phyloP scores from a whole-genome alignment of 345 rosid genomes.

The Carallia brachiata region DNA sequence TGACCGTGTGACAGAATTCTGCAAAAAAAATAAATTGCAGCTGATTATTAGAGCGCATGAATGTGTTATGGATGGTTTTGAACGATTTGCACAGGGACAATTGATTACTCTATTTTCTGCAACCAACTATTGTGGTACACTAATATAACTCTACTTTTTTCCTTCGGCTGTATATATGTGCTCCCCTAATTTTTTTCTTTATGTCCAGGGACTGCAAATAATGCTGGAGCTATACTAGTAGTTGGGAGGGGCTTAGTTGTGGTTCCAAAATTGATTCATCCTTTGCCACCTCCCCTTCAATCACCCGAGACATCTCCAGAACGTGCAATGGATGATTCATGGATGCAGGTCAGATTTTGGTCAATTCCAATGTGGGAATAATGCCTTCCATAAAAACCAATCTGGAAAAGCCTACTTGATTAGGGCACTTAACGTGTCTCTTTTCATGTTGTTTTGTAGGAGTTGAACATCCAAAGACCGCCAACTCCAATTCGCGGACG shows the following conservation, averaged over 20 bases:
- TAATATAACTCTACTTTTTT: conserved; percentile 1
- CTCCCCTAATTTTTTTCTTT: conserved; percentile 19
- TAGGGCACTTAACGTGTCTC: neutral
- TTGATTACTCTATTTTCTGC: conserved; percentile 95
- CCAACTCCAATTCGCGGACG: conserved; percentile 99
- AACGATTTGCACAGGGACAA: conserved; percentile 98
- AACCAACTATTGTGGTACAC: conserved; percentile 94
- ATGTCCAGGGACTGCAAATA: conserved; percentile 86
- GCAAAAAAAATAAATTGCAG: conserved; percentile 90
- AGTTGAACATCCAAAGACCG: conserved; percentile 97
- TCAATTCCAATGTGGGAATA: neutral
- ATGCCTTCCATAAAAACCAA: neutral
- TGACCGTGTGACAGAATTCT: conserved; percentile 90
- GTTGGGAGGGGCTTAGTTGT: conserved; percentile 94
- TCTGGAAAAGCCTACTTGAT: neutral
- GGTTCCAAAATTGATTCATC: conserved; percentile 96
- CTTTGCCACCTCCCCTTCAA: conserved; percentile 90
- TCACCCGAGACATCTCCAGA: conserved; percentile 95
- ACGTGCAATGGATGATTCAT: conserved; percentile 64
- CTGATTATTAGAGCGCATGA: conserved; percentile 95
- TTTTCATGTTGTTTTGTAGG: conserved; percentile 40
- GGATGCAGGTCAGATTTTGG: conserved; percentile 81
- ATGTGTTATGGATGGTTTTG: conserved; percentile 99
- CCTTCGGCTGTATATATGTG: neutral
- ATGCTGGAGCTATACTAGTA: conserved; percentile 97